A percentile compares a stretch with the other conserved stretches of the same genome.
These are phyloP conservation scores for Pholiota conissans DNA, from an alignment of 768 basidiomycete species.

Conservation along the genomic window DNA sequence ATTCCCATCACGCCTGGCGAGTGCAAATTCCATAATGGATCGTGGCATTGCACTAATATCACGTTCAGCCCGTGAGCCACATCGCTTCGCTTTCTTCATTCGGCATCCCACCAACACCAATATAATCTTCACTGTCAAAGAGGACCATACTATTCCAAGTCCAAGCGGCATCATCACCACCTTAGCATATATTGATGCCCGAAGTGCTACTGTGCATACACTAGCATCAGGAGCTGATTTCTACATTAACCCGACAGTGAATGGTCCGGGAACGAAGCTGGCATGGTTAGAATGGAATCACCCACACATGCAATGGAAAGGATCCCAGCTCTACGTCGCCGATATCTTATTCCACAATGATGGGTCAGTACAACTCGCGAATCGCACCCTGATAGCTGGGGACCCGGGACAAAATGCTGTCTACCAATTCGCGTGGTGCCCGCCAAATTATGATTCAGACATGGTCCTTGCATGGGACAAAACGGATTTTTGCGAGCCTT, in stretches of 20 bases:
- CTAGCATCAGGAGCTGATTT: conserved; percentile 63
- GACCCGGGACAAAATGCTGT: conserved; percentile 48
- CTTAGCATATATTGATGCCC: conserved; percentile 53
- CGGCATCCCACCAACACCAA: conserved; percentile 52
- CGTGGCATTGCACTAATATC: conserved; percentile 6
- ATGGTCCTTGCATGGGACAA: conserved; percentile 37
- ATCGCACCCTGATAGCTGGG: conserved; percentile 8
- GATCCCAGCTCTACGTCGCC: conserved; percentile 49
- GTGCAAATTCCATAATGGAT: conserved; percentile 3
- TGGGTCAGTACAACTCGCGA: conserved; percentile 23
- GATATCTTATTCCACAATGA: conserved; percentile 31
- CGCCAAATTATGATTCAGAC: conserved; percentile 48
- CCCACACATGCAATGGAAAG: conserved; percentile 57
- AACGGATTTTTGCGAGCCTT: conserved; percentile 4
- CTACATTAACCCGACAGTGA: conserved; percentile 61
- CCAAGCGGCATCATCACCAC: conserved; percentile 54
- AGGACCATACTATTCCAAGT: conserved; percentile 60
- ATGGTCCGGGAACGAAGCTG: conserved; percentile 53
- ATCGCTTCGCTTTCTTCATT: conserved; percentile 63
- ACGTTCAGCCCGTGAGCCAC: conserved; percentile 38
- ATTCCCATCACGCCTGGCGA: conserved; percentile 67
- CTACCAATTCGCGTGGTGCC: conserved; percentile 34
- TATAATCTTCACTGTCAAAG: conserved; percentile 58
- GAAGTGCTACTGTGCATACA: conserved; percentile 38
- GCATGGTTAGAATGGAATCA: conserved; percentile 68